These are phyloP conservation scores for Skeletonema potamos DNA, from an alignment of 108 stramenopile genomes.

Conservation along the genomic window DNA sequence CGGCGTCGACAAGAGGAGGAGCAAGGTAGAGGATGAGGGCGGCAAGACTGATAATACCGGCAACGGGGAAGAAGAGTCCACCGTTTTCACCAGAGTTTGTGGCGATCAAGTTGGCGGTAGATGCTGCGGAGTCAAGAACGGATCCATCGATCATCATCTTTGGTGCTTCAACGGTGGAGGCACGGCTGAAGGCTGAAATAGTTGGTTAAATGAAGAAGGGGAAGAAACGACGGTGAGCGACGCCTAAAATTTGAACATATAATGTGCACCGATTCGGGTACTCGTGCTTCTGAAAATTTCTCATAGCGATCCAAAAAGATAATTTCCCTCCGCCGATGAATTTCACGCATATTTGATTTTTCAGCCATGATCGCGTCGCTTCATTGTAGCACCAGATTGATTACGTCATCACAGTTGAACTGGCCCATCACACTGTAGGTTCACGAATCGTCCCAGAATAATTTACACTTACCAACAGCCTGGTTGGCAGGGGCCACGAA, in stretches of 20 bases:
- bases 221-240: neutral
- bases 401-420: slow-evolving; percentile 1
- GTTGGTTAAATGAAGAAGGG: neutral
- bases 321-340: neutral
- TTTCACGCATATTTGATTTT: neutral
- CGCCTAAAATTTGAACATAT: neutral
- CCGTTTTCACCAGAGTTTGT: slow-evolving; percentile 67
- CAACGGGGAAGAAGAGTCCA: slow-evolving; percentile 81
- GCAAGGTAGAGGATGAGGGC: slow-evolving; percentile 83
- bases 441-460: neutral
- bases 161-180: slow-evolving; percentile 46
- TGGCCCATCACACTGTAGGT: slow-evolving; percentile 18
- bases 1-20: slow-evolving; percentile 72
- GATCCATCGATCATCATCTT: slow-evolving; percentile 76
- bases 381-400: neutral
- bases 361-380: neutral
- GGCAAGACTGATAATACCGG: slow-evolving; percentile 72
- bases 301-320: neutral
- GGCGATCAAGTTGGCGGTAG: slow-evolving; percentile 73
- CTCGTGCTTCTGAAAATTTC: slow-evolving; percentile 2
- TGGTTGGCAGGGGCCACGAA: slow-evolving; percentile 80
- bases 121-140: slow-evolving; percentile 58
- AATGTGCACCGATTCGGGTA: neutral
- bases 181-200: slow-evolving; percentile 48
- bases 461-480: slow-evolving; percentile 56